Percentiles rank a stretch among this genome's conserved stretches.
phyloP scores from a whole-genome alignment of 192 early-diverging fungal species.

The Umbelopsis sp. region DNA sequence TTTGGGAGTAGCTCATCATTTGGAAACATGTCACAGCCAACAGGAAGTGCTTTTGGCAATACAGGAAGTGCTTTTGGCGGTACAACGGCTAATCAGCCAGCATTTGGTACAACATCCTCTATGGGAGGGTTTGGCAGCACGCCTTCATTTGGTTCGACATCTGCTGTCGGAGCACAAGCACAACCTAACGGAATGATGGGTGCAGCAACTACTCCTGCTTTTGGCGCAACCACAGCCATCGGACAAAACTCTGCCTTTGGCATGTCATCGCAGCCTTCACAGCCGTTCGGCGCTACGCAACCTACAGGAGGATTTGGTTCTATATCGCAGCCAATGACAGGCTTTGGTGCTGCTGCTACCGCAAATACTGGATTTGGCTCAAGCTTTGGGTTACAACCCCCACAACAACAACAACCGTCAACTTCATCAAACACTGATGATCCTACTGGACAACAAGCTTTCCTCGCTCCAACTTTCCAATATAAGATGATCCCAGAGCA shows the following conservation, averaged over 20 bases:
- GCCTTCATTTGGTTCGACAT: conserved; percentile 22
- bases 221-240: conserved; percentile 19
- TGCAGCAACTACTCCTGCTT: not conserved
- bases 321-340: not conserved
- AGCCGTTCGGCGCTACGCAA: not conserved
- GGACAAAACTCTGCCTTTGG: conserved; percentile 18
- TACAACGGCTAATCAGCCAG: not conserved
- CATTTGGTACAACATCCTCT: conserved; percentile 11
- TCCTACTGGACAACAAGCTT: conserved; percentile 23
- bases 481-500: conserved; percentile 43
- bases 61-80: conserved; percentile 19
- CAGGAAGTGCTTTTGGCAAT: conserved; percentile 25
- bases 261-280: not conserved
- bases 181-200: not conserved
- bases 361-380: not conserved
- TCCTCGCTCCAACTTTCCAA: conserved; percentile 35
- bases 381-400: not conserved
- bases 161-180: conserved; percentile 9
- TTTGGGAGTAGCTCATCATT: conserved; percentile 19
- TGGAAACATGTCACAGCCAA: conserved; percentile 17
- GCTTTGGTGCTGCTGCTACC: not conserved
- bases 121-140: not conserved
- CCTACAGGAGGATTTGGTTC: not conserved
- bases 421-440: not conserved
- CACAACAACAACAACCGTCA: not conserved